Evolutionary conservation across 805 yeast genomes (phyloP).

Genomic region (Torulaspora quercuum): DNA sequence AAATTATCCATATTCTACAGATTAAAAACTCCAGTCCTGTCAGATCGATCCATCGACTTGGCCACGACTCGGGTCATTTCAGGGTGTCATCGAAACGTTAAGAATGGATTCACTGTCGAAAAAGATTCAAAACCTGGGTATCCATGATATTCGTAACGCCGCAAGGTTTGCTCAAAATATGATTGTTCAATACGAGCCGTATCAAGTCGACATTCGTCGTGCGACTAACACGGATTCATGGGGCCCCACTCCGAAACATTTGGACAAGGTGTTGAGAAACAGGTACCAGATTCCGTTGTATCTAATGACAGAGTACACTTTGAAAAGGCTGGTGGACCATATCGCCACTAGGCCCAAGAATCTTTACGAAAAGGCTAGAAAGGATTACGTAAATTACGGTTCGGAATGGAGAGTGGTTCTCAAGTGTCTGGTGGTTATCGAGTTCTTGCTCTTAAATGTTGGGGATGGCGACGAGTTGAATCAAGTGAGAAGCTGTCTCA

Average conservation of each 20-base stretch:
- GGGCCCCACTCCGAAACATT: slow-evolving; percentile 49
- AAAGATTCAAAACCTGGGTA: slow-evolving; percentile 36
- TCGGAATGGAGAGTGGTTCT: slow-evolving; percentile 41
- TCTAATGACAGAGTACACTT: slow-evolving; percentile 35
- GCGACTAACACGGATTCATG: slow-evolving; percentile 51
- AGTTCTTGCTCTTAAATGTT: slow-evolving; percentile 35
- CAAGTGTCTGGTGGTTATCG: slow-evolving; percentile 38
- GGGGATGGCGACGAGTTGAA: slow-evolving; percentile 35
- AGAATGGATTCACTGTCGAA: slow-evolving; percentile 37
- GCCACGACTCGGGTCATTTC: not conserved
- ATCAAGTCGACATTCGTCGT: slow-evolving; percentile 40
- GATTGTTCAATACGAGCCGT: slow-evolving; percentile 38
- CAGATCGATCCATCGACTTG: not conserved
- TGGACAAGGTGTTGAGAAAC: slow-evolving; percentile 36
- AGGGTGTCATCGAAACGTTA: not conserved
- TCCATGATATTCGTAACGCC: slow-evolving; percentile 41
- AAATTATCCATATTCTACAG: too few species aligned
- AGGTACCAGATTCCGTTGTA: slow-evolving; percentile 34
- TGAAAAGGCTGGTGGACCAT: slow-evolving; percentile 38
- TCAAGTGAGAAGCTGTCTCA: slow-evolving; percentile 32
- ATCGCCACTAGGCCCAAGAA: slow-evolving; percentile 38
- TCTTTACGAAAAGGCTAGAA: slow-evolving; percentile 39
- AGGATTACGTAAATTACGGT: slow-evolving; percentile 41
- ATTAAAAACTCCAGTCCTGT: too few species aligned
- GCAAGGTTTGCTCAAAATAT: slow-evolving; percentile 41